Base-by-base conservation (phyloP, 768 basidiomycete species). In the Harrya chromipes region DNA sequence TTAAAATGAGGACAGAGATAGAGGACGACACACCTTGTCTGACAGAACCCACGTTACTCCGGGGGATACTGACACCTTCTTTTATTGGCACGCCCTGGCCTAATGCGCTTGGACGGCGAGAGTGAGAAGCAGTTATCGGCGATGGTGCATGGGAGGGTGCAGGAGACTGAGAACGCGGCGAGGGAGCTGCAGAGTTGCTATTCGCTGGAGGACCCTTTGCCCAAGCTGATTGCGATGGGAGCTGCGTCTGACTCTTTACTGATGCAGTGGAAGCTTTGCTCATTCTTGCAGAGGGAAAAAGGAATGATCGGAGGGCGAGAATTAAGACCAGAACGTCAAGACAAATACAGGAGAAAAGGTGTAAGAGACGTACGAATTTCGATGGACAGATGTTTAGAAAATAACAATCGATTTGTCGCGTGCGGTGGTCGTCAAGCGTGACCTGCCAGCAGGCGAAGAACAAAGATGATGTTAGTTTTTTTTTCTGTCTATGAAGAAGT, bases 361-460 rank as follows among this genome's bases (percentile, higher is more conserved):
- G n/a, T 31, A 54, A 35, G 54, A 59, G 52, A 74, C 73, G 67
- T 58, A 72, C 69, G 73, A 72, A 71, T 74, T 72, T 70, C 59
- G 66, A 59, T 62, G 66, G 62, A 66, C 65, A 61, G 66, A 70
- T 74, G 73, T 68, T 75, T 74, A 69, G 69, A 69, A 73, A 76
- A 72, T 69, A 74, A 72, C 70, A 73, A 64, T 67, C 57, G 72
- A 73, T 73, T 72, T 75, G 72, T 77, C 76, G 82, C 76, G 81
- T 78, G 82, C 71, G 80, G 77, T 82, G 82, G 86, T 85, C 85
- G 84, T 87, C 77, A 84, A 81, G 76, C 82, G 79, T 81, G 85
- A 88, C 87, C 87, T 88, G 87, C 87, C 87, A 86, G 87, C 87
- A 88, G 87, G 86, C 83, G 78, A 80, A 72, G 75, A 80, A 78